Evolutionary conservation across 108 stramenopile genomes (phyloP).

Genomic region (Licmophora abbreviata): DNA sequence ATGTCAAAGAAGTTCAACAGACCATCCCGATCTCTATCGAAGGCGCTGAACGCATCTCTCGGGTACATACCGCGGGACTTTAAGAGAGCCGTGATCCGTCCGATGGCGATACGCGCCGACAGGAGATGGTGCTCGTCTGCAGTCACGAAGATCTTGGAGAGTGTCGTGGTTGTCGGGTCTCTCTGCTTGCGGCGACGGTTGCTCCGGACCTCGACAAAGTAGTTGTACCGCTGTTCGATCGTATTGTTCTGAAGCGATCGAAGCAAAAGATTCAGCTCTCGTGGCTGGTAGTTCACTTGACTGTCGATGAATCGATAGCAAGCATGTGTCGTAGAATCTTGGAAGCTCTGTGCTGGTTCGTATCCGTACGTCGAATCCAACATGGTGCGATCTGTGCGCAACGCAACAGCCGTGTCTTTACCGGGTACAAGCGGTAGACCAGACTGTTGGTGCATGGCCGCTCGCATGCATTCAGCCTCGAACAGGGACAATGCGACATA

Average conservation of each 20-base stretch:
- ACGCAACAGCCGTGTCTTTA: constrained; percentile 65
- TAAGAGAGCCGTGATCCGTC: constrained; percentile 83
- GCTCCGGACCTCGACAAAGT: constrained; percentile 90
- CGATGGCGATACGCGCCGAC: constrained; percentile 90
- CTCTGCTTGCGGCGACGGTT: constrained; percentile 93
- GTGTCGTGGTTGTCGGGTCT: constrained; percentile 79
- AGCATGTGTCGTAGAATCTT: constrained; percentile 80
- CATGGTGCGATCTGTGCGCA: constrained; percentile 73
- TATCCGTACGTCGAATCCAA: constrained; percentile 81
- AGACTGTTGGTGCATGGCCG: constrained; percentile 81
- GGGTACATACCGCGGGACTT: constrained; percentile 92
- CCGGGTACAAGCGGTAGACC: constrained; percentile 69
- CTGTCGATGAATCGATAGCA: constrained; percentile 96
- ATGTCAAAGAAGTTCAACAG: constrained; percentile 90
- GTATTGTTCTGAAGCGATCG: constrained; percentile 89
- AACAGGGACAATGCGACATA: constrained; percentile 89
- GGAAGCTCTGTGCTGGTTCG: constrained; percentile 76
- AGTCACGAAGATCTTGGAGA: constrained; percentile 90
- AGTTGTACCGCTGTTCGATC: constrained; percentile 79
- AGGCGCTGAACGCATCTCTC: constrained; percentile 93
- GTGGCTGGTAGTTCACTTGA: constrained; percentile 83
- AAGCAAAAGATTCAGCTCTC: constrained; percentile 83
- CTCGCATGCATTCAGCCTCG: constrained; percentile 95
- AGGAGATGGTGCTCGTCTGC: constrained; percentile 94
- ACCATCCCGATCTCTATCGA: constrained; percentile 91